A percentile compares a stretch with the other conserved stretches of the same genome.
These are phyloP conservation scores for Ceratocystis eucalypticola DNA, from an alignment of 2,329 filamentous ascomycete genomes.

Conservation along the genomic window DNA sequence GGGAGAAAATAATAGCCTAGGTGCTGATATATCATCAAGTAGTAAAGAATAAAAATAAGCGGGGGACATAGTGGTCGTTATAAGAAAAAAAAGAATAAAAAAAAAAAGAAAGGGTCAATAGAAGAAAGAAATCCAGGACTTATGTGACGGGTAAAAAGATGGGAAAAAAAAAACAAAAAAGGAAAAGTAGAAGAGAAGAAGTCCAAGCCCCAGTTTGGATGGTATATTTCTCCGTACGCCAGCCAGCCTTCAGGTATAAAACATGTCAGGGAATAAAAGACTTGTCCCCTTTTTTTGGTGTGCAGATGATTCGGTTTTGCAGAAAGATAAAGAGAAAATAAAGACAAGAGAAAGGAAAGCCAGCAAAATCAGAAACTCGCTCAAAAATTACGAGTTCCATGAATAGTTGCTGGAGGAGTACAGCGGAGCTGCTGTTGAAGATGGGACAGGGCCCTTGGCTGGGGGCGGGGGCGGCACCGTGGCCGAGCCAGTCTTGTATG, in stretches of 20 bases:
- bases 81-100: constrained; percentile 7
- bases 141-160: neutral
- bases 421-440: constrained; percentile 20
- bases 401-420: constrained; percentile 41
- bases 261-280: constrained; percentile 11
- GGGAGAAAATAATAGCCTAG: neutral
- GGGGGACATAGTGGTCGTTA: neutral
- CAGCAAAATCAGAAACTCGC: neutral
- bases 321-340: constrained; percentile 14
- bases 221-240: constrained; percentile 10
- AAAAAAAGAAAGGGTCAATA: neutral
- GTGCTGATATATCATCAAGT: neutral
- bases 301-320: neutral
- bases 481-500: constrained; percentile 31
- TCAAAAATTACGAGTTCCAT: constrained; percentile 37
- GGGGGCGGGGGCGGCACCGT: constrained; percentile 29
- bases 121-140: neutral
- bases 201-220: neutral
- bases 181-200: constrained; percentile 20
- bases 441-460: constrained; percentile 20
- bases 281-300: constrained; percentile 6
- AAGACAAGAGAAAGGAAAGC: neutral
- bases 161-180: constrained; percentile 10
- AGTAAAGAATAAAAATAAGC: constrained; percentile 10
- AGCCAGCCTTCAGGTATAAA: constrained; percentile 10